Conservation (phyloP, 345 rosid genomes). For the Hypericum perforatum region DNA sequence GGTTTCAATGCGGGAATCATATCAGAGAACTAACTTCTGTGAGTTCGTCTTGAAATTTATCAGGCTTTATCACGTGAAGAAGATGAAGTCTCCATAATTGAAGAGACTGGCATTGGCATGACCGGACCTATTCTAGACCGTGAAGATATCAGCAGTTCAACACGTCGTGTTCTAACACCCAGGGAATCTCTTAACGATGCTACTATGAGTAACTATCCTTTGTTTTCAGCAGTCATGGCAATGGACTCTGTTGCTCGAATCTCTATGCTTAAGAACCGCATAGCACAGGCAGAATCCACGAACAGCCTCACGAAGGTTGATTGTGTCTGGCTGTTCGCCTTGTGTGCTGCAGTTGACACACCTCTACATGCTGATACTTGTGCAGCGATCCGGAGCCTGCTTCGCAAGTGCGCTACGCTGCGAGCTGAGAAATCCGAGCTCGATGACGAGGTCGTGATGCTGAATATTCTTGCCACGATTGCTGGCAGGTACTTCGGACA, state of each 20-base stretch:
- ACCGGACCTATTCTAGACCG: not conserved
- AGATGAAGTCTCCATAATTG: no score
- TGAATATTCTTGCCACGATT: slow-evolving; percentile 66
- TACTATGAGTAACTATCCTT: slow-evolving; percentile 24
- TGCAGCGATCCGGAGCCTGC: slow-evolving; percentile 54
- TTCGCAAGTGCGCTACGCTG: slow-evolving; percentile 69
- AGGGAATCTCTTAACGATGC: slow-evolving; percentile 12
- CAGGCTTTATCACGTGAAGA: no score
- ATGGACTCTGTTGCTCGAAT: slow-evolving; percentile 68
- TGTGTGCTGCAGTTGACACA: slow-evolving; percentile 64
- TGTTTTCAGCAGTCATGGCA: slow-evolving; percentile 37
- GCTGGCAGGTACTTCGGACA: slow-evolving; percentile 76
- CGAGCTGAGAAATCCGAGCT: slow-evolving; percentile 48
- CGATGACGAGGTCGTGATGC: slow-evolving; percentile 64
- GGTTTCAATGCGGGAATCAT: no score
- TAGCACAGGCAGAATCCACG: slow-evolving; percentile 35
- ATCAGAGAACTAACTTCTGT: no score
- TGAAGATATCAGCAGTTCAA: slow-evolving; percentile 5
- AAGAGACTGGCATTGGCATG: no score
- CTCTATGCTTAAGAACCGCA: slow-evolving; percentile 52
- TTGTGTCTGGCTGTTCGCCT: slow-evolving; percentile 62
- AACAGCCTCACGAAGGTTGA: slow-evolving; percentile 32
- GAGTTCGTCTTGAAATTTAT: no score
- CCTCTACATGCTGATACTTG: slow-evolving; percentile 63
- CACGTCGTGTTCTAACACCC: not conserved